These are phyloP conservation scores for Cetraspora pellucida DNA, from an alignment of 192 early-diverging fungal genomes.

Conservation along the genomic window DNA sequence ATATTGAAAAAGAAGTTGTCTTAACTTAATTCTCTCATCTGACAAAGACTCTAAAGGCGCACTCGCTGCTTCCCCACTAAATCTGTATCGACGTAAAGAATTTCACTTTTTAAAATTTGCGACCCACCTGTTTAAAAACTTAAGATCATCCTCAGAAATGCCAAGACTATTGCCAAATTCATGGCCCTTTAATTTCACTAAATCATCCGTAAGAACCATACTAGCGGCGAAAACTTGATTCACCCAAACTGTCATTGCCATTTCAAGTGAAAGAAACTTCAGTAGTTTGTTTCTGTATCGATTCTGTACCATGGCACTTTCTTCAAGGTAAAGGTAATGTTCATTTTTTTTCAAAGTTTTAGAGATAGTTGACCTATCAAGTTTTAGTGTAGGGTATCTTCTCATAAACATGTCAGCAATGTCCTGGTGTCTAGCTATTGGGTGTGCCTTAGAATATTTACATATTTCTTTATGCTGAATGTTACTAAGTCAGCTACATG, in stretches of 20 bases:
- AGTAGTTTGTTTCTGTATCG: no score
- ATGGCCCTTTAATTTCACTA: background rate
- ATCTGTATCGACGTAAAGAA: background rate
- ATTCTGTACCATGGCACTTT: background rate
- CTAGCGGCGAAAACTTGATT: background rate
- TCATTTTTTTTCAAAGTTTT: background rate
- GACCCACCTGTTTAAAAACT: slow-evolving; percentile 1
- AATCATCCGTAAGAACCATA: background rate
- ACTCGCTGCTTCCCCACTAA: background rate
- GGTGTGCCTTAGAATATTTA: background rate
- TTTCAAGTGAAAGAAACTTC: background rate
- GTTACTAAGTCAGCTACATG: background rate
- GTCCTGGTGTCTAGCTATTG: background rate
- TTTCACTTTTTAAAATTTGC: background rate
- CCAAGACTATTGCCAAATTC: background rate
- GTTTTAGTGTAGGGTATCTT: background rate
- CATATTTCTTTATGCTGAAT: background rate
- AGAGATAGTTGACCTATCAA: background rate
- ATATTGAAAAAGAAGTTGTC: background rate
- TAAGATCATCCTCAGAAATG: background rate
- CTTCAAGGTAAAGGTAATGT: background rate
- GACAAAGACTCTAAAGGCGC: background rate
- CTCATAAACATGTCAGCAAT: background rate
- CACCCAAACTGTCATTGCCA: background rate
- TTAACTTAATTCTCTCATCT: background rate